Evolutionary conservation across 768 basidiomycete genomes (phyloP), one percentile per base, ranked within the genome.

Genomic region (Boletus pseudopeckii): DNA sequence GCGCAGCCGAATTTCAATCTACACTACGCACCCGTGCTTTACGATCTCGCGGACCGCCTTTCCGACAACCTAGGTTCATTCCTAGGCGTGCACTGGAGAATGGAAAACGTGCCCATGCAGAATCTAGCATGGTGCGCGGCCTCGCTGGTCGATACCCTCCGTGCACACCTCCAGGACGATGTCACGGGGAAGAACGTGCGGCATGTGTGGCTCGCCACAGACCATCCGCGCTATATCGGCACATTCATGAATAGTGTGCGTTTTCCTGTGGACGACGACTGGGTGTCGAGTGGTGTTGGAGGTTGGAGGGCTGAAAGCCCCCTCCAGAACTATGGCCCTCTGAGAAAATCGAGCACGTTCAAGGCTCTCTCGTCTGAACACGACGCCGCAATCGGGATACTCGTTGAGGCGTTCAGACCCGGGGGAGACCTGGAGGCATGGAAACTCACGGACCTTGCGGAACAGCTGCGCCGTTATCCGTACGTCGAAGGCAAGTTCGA

Each of bases 201-300:
- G 10, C 74, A 72, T 11, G 73, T 83, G 2, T 85, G 80, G 79
- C 71, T 85, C 46, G 80, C 81, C 3, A 82, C 78, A 22, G 83
- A 85, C 61, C 75, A 81, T 58, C 80, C 80, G 18, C 50, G 44
- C 3, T 40, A 55, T 28, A 58, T 64, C 18, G 6, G 40, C 10
- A 26, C 50, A 1, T 50, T 45, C 30, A 7, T 30, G 20, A 24
- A 41, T 6, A 17, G 10, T 13, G 32, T n/a, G 17, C 26, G n/a
- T 2, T 62, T 67, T 38, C 62, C 70, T 5, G 49, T 66, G 33
- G 55, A 52, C 32, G 55, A 47, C 15, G 37, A 20, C 36, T 2
- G 22, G 49, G 58, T 14, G 13, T 7, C 5, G 43, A 41, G 50
- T 5, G 26, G 30, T 8, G 20, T 18, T 17, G 37, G 13, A 22